Evolutionary conservation across 805 yeast species (phyloP), one percentile per base, ranked within the genome.

Genomic region (Candida incommunis): DNA sequence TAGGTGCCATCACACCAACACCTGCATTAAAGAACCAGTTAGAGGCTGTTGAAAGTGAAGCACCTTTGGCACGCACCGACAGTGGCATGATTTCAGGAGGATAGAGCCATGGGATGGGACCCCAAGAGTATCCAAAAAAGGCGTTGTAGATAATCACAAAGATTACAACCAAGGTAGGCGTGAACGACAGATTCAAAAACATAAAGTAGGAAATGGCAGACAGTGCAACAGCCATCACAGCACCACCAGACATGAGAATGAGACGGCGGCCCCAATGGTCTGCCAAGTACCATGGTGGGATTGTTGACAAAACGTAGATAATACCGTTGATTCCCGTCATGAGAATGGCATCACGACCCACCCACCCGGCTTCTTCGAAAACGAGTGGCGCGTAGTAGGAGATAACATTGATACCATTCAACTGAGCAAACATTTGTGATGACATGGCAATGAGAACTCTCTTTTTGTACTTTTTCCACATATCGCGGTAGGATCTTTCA

Each of bases 331-430:
- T 70, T 21, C 96, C 96, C 0, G 96, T 85, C 94, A 87, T 83
- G 50, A 86, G 71, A 50, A 87, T 76, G 2, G 96, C 95, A 51
- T 77, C 75, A 48, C 94, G 69, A 22, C 96, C 96, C 4, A 72
- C 63, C 95, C 96, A 88, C 23, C 96, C 96, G 2, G 96, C 96
- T 54, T 83, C 83, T 60, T 88, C 96, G 62, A 87, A 88, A 42
- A 87, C 94, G 62, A 88, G 66, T 2, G 96, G 95, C 2, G 96
- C 95, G 65, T 87, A 87, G 63, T 88, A 88, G 1, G 94, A 80
- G 45, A 88, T 84, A 43, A 88, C 90, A 58, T 87, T 88, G 62
- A 87, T 88, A 55, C 96, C 96, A 60, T 87, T 83, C 60, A 88
- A 68, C 63, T 88, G 96, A 2, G 96, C 96, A 69, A 88, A 86